Base-by-base conservation (phyloP, 371 early-diverging fungal genomes). In the Syncephalastrum racemosum region DNA sequence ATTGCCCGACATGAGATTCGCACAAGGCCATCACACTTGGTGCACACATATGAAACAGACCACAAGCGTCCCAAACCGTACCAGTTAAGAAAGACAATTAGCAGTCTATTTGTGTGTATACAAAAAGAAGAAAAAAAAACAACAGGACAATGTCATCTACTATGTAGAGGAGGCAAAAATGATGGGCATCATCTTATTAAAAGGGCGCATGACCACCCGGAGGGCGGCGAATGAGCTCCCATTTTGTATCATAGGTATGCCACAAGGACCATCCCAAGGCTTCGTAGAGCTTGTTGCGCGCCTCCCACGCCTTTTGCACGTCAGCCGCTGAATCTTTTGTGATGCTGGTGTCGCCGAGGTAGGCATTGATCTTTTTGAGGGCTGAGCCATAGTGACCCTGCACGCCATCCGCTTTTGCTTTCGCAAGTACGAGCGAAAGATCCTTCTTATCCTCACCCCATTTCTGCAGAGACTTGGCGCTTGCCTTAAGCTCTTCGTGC, bases 341-440 rank as follows among this genome's bases (percentile, higher is more conserved):
- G 25, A 80, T 67, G 18, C 64, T 58, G 4, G 71, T 67, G n/a
- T 86, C 86, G 40, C 27, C 63, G 44, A 91, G 62, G 73, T 77
- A 92, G 62, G 79, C 83, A 63, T 86, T 77, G 46, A 87, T 62
- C 0, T 73, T 76, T 68, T 84, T 83, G 60, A 92, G 70, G 0
- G 90, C 92, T 15, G 69, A 66, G 5, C 89, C 93, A 41, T 70
- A 55, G 16, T 79, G 74, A 1, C 82, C 79, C n/a, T 76, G 70
- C 52, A 68, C 60, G 25, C 79, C 66, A 48, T 83, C 80, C 16
- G 82, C 64, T 50, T 77, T 81, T 25, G 81, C 61, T 64, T 87
- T 85, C 10, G 84, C 66, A 3, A 79, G 45, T 14, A 88, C 66
- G 13, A 68, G 54, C 44, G 67, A 62, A 53, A 81, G 74, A 63